Evolutionary conservation across 108 stramenopile genomes (phyloP), one percentile per base, ranked within the genome.

Genomic region (Skeletonema menzelii): DNA sequence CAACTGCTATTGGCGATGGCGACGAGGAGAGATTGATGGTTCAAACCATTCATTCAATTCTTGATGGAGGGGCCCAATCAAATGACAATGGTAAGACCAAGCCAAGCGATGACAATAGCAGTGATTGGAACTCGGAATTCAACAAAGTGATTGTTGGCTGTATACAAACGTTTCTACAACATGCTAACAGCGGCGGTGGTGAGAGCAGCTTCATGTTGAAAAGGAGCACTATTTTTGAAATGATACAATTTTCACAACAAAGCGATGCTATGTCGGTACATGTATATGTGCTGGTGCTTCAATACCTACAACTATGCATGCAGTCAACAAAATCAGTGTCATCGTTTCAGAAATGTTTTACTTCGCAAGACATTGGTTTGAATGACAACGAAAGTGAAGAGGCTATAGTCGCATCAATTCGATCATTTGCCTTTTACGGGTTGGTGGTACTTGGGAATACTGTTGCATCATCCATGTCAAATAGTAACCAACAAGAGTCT

Each of bases 231-330:
- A 19, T 79, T 8, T 59, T 69, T 27, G 56, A 22, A 24, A 24
- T 79, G 71, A 79, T 79, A n/a, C 61, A 27, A 27, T 72, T 66
- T 66, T 72, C 78, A 28, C 78, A 72, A 47, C 58, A 72, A 67
- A 53, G 22, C 22, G 49, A 20, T 10, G 62, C 30, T 27, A 24
- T 65, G 8, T 73, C 65, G 2, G 13, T 60, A 27, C 32, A 67
- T 59, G 31, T 67, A 13, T 67, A 67, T 35, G 20, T 27, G 28
- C 27, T 67, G 19, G n/a, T 65, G 26, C 22, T 75, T 31, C 57
- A 67, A 14, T 75, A 75, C 59, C 27, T 75, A n/a, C 34, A 37
- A 20, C 19, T 44, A 53, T 67, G 73, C 31, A 24, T 64, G 8
- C 59, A 67, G 27, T 27, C 19, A 8, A 24, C 49, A 24, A 24